Base-by-base conservation (phyloP, 225 moss, liverwort and hornwort genomes). In the Pleurozium schreberi region DNA sequence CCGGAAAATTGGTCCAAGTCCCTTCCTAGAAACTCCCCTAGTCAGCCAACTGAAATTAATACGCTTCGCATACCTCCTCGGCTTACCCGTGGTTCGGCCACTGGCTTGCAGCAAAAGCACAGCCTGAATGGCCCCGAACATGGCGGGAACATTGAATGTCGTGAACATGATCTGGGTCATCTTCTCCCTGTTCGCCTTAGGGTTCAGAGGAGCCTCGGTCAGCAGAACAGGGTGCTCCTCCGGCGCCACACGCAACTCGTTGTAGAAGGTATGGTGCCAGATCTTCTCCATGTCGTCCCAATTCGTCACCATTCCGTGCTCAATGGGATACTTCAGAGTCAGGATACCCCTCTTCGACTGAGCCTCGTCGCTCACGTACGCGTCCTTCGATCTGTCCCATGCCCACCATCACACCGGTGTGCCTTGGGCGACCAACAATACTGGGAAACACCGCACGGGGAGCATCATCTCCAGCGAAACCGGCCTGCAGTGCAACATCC, bases 391-490 rank as follows among this genome's bases (percentile, higher is more conserved):
- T n/a, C 90, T 91, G 94, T 12, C 90, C 93, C 94, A 87, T 90
- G 82, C 6, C 86, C 90, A n/a, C n/a, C n/a, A n/a, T n/a, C 91
- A 91, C 90, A 79, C 90, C 91, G 1, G 87, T 90, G 81, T 93
- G 92, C 50, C 94, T 87, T 4, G 91, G 96, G 45, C 93, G 93
- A 45, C 98, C 98, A 38, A 98, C 95, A 34, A 96, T 95, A 38
- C 96, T 98, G 18, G 98, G 96, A 63, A 96, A 96, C 1, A 98
- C 96, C 36, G 98, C 98, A 25, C 95, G 94, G 45, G 98, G 98
- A 18, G 98, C 98, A 87, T 96, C 98, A 42, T 98, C 98, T 85
- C 98, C 98, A 42, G 98, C 96, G 65, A 98, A 96, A 80, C 98
- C 98, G 83, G 98, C 98, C 98, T 98, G 92, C 26, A 33, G 78